Evolutionary conservation across 306 rosid species (phyloP).

Genomic region (Dalbergia oliveri): DNA sequence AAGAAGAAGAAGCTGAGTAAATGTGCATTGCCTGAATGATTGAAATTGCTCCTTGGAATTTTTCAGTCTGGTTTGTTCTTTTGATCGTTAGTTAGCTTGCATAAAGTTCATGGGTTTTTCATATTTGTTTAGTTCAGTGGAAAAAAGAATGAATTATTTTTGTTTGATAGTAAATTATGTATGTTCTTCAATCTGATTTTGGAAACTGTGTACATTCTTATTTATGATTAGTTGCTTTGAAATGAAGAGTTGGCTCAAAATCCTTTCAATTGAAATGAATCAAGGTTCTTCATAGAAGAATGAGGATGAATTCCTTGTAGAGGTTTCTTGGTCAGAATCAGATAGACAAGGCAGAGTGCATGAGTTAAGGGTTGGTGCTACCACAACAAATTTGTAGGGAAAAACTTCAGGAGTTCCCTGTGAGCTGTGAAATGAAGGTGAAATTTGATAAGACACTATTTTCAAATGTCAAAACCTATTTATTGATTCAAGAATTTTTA

Average conservation of each 20-base stretch:
- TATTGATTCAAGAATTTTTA: constrained; percentile 3
- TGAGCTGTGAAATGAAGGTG: constrained; percentile 16
- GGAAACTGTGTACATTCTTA: constrained; percentile 2
- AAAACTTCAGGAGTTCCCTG: neutral
- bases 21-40: neutral
- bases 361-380: constrained; percentile 17
- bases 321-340: neutral
- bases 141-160: neutral
- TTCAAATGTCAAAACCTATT: neutral
- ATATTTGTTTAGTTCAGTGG: neutral
- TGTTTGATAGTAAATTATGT: neutral
- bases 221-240: neutral
- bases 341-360: neutral
- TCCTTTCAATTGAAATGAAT: neutral
- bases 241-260: constrained; percentile 16
- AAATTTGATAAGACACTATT: neutral
- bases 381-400: constrained; percentile 11
- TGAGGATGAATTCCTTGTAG: constrained; percentile 9
- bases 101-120: neutral
- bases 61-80: neutral
- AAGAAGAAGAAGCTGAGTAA: neutral
- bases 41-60: neutral
- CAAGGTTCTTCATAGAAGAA: neutral
- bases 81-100: constrained; percentile 3
- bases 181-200: neutral